Percentiles rank a stretch among this genome's conserved stretches.
Conservation (phyloP, 345 rosid genomes). For the Garcia nutans region DNA sequence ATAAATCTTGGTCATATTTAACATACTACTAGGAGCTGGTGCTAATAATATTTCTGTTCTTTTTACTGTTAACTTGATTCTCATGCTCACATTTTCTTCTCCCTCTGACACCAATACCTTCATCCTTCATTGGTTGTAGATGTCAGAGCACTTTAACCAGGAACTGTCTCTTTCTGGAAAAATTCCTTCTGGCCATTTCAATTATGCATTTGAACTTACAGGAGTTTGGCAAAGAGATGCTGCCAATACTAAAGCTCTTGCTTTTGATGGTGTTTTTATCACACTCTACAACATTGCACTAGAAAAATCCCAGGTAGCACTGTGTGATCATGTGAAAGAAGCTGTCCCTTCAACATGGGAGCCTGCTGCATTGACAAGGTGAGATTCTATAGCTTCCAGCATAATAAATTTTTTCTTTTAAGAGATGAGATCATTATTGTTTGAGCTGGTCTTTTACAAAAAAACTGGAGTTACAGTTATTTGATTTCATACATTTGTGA, state of each 20-base stretch:
- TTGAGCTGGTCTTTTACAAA: not conserved
- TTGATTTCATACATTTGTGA: not conserved
- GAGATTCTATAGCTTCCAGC: not conserved
- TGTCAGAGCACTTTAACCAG: conserved; percentile 40
- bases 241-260: conserved; percentile 25
- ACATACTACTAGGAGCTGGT: not conserved
- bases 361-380: conserved; percentile 34
- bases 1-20: not conserved
- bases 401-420: not conserved
- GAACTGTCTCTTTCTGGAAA: conserved; percentile 32
- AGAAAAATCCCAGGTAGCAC: conserved; percentile 24
- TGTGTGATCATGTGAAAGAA: conserved; percentile 27
- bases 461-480: not conserved
- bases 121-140: conserved; percentile 15
- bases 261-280: conserved; percentile 32
- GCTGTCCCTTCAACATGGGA: conserved; percentile 38
- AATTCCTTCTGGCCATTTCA: conserved; percentile 35
- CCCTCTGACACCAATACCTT: not conserved
- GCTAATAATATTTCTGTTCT: too few species aligned
- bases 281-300: conserved; percentile 31
- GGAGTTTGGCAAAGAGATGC: conserved; percentile 37
- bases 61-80: not conserved
- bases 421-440: not conserved
- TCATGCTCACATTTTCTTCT: not conserved
- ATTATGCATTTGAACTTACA: conserved; percentile 28